Evolutionary conservation across 176 grass and related monocot genomes (phyloP), one percentile per base, ranked within the genome.

Genomic region (Luzula sylvatica): DNA sequence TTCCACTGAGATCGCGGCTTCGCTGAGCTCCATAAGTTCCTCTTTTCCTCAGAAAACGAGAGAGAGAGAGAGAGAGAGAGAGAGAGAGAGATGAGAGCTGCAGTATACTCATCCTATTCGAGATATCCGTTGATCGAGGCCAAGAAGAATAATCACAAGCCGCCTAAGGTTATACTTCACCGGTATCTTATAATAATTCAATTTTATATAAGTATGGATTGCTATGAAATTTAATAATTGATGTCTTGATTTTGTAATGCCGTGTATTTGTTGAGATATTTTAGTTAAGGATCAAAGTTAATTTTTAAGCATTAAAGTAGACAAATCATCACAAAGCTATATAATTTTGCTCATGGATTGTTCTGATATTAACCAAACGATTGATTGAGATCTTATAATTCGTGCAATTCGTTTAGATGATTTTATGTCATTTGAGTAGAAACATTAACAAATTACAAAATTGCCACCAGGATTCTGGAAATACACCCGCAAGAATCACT

Each of bases 401-500:
- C 9, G 30, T 35, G 30, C 30, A 35, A 35, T 35, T 2, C n/a
- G 5, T 1, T 1, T 35, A 35, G 30, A 35, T 35, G 7, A 8
- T 32, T 32, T 32, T 32, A 32, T 8, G 3, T 32, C 29, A 8
- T 32, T 32, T 32, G 8, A 35, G 9, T 35, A 2, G 30, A 35
- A 35, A 35, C 7, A 35, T 35, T 35, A 35, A 35, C 30, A 35
- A 35, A 35, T 35, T 35, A 2, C 1, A 35, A 35, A 35, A 32
- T 32, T 61, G 23, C 13, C 20, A 76, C 3, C 59, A 96, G 92
- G 69, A 65, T 53, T 53, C 69, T 49, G 62, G 75, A 29, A 68
- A 58, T 24, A 66, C 53, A n/a, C 74, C 81, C 76, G 77, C 81
- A 45, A 74, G 92, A 70, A 90, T 96, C 40, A 96, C 85, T 26